Evolutionary conservation across 495 filamentous ascomycete genomes (phyloP).

Genomic region (Bathelium albidoporum): DNA sequence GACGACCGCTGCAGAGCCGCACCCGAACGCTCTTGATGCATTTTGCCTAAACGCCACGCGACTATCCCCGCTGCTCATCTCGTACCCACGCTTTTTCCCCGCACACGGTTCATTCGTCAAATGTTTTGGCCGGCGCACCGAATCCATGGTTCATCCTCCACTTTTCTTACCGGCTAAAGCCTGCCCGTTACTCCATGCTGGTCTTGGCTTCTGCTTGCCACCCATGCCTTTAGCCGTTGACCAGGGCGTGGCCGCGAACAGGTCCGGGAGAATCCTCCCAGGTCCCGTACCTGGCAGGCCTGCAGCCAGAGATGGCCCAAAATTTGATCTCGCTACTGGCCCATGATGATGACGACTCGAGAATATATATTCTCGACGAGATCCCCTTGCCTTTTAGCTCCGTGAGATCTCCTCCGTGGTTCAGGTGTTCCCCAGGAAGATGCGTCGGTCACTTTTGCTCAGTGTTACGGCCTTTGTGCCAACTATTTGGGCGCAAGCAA

Average conservation of each 20-base stretch:
- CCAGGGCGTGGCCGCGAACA: not conserved
- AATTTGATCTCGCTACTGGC: not conserved
- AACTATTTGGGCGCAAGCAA: constrained; percentile 9
- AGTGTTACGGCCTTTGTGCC: constrained; percentile 7
- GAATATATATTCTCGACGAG: not conserved
- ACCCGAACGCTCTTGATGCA: not conserved
- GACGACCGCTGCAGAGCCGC: not conserved
- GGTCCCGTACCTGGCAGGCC: not conserved
- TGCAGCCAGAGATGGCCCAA: not conserved
- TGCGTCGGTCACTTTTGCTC: constrained; percentile 3
- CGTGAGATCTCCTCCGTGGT: not conserved
- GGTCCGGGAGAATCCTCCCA: not conserved
- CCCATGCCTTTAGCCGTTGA: not conserved
- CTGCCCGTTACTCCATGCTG: not conserved
- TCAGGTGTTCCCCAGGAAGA: not conserved
- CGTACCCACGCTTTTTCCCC: not conserved
- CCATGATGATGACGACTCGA: not conserved
- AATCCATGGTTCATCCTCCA: not conserved
- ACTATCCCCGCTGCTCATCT: constrained; percentile 5
- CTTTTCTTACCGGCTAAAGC: not conserved
- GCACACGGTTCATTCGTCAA: not conserved
- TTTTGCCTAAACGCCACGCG: constrained; percentile 3
- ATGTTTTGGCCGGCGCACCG: not conserved
- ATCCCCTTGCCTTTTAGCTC: not conserved
- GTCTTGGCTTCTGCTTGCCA: not conserved